A percentile compares a stretch with the other conserved stretches of the same genome.
These are phyloP conservation scores for Prunus mongolica DNA, from an alignment of 306 rosid species.

Conservation along the genomic window DNA sequence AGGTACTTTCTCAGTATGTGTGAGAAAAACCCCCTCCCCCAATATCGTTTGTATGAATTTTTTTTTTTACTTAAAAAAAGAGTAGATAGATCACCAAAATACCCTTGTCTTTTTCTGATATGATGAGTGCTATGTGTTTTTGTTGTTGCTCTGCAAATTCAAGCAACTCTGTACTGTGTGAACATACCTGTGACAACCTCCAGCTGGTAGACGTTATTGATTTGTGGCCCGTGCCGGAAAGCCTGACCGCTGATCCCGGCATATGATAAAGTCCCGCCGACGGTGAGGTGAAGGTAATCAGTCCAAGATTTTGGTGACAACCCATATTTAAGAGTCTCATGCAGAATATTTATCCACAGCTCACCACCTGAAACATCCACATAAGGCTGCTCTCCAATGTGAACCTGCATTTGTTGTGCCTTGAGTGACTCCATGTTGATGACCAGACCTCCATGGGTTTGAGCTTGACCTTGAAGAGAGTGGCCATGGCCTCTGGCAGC, in stretches of 20 bases:
- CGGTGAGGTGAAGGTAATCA: slow-evolving; percentile 89
- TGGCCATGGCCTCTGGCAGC: slow-evolving; percentile 98
- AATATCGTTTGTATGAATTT: too few relatives aligned
- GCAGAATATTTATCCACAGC: slow-evolving; percentile 89
- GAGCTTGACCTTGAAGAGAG: slow-evolving; percentile 85
- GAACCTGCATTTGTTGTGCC: slow-evolving; percentile 45
- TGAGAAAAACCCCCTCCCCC: too few relatives aligned
- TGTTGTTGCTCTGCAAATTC: background rate
- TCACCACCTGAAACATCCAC: slow-evolving; percentile 91
- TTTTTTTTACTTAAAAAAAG: too few relatives aligned
- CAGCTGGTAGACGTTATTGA: slow-evolving; percentile 68
- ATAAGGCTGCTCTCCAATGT: slow-evolving; percentile 51
- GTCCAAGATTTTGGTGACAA: slow-evolving; percentile 98
- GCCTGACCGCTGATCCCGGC: slow-evolving; percentile 99
- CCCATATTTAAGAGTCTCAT: slow-evolving; percentile 75
- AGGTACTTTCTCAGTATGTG: too few relatives aligned
- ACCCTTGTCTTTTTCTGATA: background rate
- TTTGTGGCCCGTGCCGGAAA: slow-evolving; percentile 92
- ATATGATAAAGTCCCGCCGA: slow-evolving; percentile 91
- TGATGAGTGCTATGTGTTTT: background rate
- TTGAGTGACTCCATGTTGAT: slow-evolving; percentile 72
- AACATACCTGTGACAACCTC: slow-evolving; percentile 85
- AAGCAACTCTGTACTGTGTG: slow-evolving; percentile 4
- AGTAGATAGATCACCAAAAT: background rate
- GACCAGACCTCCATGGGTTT: slow-evolving; percentile 67